Evolutionary conservation across 345 rosid genomes (phyloP).

Genomic region (Populus deltoides): DNA sequence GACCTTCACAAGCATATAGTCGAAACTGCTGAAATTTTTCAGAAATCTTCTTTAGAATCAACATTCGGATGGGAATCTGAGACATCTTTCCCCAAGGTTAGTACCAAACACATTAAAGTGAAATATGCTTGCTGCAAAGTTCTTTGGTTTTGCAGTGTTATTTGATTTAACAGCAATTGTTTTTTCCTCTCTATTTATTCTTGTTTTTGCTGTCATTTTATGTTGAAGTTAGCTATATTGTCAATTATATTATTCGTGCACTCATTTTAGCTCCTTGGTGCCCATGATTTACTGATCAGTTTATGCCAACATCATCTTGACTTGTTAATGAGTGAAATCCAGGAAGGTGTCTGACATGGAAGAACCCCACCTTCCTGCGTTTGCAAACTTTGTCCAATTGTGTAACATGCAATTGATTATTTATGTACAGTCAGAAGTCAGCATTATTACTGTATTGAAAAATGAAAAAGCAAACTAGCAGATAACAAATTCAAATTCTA

Average conservation of each 20-base stretch:
- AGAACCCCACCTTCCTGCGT: not conserved
- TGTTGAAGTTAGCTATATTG: not conserved
- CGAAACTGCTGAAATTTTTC: constrained; percentile 27
- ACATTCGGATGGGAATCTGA: constrained; percentile 83
- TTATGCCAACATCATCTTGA: not conserved
- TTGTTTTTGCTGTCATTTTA: not conserved
- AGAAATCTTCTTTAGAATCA: constrained; percentile 27
- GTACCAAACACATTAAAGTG: not conserved
- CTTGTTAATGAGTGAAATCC: not conserved
- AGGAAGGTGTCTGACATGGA: not conserved
- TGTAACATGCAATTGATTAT: not conserved
- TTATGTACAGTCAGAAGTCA: not conserved
- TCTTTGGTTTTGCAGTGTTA: not conserved
- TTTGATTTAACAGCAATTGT: not conserved
- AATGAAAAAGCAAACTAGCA: not conserved
- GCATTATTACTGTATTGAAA: not conserved
- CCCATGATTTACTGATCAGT: not conserved
- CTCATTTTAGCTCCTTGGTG: not conserved
- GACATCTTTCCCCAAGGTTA: constrained; percentile 80
- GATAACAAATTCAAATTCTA: not conserved
- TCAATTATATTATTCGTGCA: not conserved
- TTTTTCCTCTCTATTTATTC: not conserved
- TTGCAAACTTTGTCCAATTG: not conserved
- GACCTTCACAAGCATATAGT: constrained; percentile 55
- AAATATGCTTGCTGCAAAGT: not conserved